Conservation (phyloP, 2,329 filamentous ascomycete species). For the Fusarium abutilonis region DNA sequence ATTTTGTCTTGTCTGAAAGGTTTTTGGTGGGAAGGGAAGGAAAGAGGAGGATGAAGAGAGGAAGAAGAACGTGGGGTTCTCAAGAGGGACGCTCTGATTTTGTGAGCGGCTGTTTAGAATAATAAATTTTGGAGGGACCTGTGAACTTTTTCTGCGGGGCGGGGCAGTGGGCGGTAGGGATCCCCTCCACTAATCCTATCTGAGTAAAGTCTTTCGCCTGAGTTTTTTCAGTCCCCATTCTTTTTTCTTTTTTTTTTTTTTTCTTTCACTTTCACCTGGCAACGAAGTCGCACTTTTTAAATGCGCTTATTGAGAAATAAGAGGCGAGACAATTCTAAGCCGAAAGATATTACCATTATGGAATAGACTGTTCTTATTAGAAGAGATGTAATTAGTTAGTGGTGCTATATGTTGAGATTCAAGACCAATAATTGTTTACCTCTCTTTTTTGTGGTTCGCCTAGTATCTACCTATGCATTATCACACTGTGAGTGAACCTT, state of each 20-base stretch:
- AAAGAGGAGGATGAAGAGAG: slow-evolving; percentile 42
- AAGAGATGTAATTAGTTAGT: too few species aligned
- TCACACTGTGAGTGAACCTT: slow-evolving; percentile 15
- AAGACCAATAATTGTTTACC: not conserved
- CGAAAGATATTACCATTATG: slow-evolving; percentile 10
- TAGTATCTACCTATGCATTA: slow-evolving; percentile 2
- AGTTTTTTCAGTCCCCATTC: slow-evolving; percentile 43
- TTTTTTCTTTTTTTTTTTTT: slow-evolving; percentile 32
- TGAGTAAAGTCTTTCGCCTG: slow-evolving; percentile 42
- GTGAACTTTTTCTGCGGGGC: slow-evolving; percentile 49
- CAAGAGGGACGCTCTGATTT: slow-evolving; percentile 50
- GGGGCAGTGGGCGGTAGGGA: slow-evolving; percentile 41
- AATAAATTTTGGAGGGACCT: slow-evolving; percentile 48
- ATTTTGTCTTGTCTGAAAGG: slow-evolving; percentile 66
- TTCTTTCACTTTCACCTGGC: slow-evolving; percentile 15
- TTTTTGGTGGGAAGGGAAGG: slow-evolving; percentile 44
- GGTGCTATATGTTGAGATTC: too few species aligned
- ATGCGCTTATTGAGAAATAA: slow-evolving; percentile 35
- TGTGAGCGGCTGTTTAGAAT: slow-evolving; percentile 45
- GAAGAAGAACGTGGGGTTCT: slow-evolving; percentile 51
- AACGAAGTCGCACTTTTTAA: slow-evolving; percentile 25
- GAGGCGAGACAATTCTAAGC: slow-evolving; percentile 35
- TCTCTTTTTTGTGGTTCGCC: slow-evolving; percentile 12
- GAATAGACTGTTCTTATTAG: slow-evolving; percentile 5
- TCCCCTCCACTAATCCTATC: slow-evolving; percentile 43